Base-by-base conservation (phyloP, 768 basidiomycete genomes). In the Tephrocybe rancida region DNA sequence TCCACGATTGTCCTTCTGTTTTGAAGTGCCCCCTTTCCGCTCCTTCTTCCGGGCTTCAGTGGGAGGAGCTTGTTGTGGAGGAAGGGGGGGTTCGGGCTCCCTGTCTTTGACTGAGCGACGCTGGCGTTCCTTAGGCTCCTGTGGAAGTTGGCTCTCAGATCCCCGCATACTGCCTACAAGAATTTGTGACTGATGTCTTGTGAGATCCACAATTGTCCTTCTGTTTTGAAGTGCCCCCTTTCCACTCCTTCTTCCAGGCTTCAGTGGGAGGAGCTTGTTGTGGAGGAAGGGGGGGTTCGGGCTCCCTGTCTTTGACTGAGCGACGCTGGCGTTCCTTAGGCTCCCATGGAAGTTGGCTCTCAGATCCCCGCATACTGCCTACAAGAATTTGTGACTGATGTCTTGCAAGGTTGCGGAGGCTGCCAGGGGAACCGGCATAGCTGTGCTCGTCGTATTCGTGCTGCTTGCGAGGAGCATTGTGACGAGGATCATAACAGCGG, bases 401-500 rank as follows among this genome's bases (percentile, higher is more conserved):
- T 24, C 71, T 70, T 9, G 64, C 48, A 25, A 68, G 60, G 16
- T 63, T 63, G n/a, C 74, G 70, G 34, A 65, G 59, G 1, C 70
- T 70, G 39, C 82, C 83, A 0, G 81, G 79, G 2, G 83, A 83
- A 2, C 69, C 71, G 2, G 70, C 75, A 54, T 83, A 80, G 38
- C 70, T 65, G 37, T 66, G 71, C 25, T 72, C 72, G 48, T 83
- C 83, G 30, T 80, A 76, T 24, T 80, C 79, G 16, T 75, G 70
- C 39, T 70, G 66, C 35, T 82, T 80, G 16, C 76, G 70, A 10
- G 54, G 50, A n/a, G 67, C 79, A 61, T 83, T 82, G 55, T 80
- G 80, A 19, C 81, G 74, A 5, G 86, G 86, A 60, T 89, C 88
- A 57, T 89, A 90, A 16, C 87, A 75, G 58, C 83, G 74, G 14